Evolutionary conservation across 805 yeast species (phyloP).

Genomic region (Yamadazyma laniorum): DNA sequence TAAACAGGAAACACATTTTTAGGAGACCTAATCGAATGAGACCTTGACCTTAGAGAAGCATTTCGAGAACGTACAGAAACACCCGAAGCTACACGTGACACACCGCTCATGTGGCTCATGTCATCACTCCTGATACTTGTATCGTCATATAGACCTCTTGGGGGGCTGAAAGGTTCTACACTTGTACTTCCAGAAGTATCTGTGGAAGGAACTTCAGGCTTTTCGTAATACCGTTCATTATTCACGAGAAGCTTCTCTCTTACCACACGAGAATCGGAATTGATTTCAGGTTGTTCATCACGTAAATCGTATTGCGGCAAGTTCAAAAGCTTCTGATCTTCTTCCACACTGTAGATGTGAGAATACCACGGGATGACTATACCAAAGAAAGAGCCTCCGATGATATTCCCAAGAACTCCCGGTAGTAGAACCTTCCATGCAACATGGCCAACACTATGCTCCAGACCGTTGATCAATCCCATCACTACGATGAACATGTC

Average conservation of each 20-base stretch:
- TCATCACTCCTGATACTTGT: background rate
- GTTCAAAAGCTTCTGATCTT: slow-evolving; percentile 58
- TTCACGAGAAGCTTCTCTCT: slow-evolving; percentile 23
- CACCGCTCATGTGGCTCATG: slow-evolving; percentile 2
- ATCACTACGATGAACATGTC: slow-evolving; percentile 71
- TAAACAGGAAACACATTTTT: slow-evolving; percentile 76
- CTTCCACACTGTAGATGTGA: slow-evolving; percentile 69
- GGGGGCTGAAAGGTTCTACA: slow-evolving; percentile 7
- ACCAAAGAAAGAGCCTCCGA: slow-evolving; percentile 76
- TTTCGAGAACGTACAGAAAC: background rate
- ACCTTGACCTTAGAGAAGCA: background rate
- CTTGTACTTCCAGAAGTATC: slow-evolving; percentile 7
- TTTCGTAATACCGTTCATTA: background rate
- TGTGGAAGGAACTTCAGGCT: slow-evolving; percentile 7
- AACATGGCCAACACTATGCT: slow-evolving; percentile 54
- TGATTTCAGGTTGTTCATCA: slow-evolving; percentile 79
- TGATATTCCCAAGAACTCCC: slow-evolving; percentile 68
- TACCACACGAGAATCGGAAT: slow-evolving; percentile 76
- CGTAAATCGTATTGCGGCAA: slow-evolving; percentile 68
- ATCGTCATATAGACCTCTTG: slow-evolving; percentile 10
- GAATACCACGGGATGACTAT: slow-evolving; percentile 67
- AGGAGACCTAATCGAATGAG: slow-evolving; percentile 46
- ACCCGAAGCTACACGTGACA: slow-evolving; percentile 1
- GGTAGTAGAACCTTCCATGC: slow-evolving; percentile 76
- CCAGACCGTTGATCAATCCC: slow-evolving; percentile 67